These are phyloP conservation scores for Pseudogymnoascus destructans DNA, from an alignment of 2,329 filamentous ascomycete species.

Conservation along the genomic window DNA sequence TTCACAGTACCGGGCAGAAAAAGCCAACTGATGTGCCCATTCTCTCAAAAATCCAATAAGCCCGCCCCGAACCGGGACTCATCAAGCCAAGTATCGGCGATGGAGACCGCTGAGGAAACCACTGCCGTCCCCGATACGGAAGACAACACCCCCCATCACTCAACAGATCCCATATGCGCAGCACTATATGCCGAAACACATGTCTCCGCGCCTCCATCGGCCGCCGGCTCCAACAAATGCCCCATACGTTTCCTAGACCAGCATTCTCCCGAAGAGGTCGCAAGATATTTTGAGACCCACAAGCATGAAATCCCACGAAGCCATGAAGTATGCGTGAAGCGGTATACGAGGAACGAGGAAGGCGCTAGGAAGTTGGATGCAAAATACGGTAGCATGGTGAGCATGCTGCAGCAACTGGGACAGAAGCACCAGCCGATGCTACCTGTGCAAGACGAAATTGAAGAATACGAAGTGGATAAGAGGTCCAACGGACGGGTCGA, in stretches of 20 bases:
- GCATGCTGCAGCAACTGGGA: conserved; percentile 85
- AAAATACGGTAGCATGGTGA: conserved; percentile 74
- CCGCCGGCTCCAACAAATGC: conserved; percentile 53
- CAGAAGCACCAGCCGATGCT: conserved; percentile 81
- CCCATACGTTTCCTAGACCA: conserved; percentile 88
- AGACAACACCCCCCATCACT: conserved; percentile 35
- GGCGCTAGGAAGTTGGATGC: conserved; percentile 81
- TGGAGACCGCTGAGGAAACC: conserved; percentile 13
- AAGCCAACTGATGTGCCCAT: conserved; percentile 70
- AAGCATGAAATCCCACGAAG: conserved; percentile 91
- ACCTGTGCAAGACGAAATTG: conserved; percentile 41
- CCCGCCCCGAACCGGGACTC: conserved; percentile 15
- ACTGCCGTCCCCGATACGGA: conserved; percentile 22
- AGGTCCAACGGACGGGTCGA: conserved; percentile 60
- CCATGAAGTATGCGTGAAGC: conserved; percentile 81
- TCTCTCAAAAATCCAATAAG: conserved; percentile 31
- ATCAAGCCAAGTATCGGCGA: conserved; percentile 19
- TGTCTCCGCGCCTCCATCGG: conserved; percentile 32
- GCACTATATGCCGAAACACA: conserved; percentile 48
- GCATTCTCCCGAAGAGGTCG: conserved; percentile 85
- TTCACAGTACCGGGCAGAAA: conserved; percentile 79
- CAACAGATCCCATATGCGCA: conserved; percentile 48
- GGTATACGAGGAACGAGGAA: conserved; percentile 77
- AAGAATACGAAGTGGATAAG: conserved; percentile 30
- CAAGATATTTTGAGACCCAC: conserved; percentile 84